phyloP scores from a whole-genome alignment of 768 basidiomycete genomes.

The Amanita phalloides region DNA sequence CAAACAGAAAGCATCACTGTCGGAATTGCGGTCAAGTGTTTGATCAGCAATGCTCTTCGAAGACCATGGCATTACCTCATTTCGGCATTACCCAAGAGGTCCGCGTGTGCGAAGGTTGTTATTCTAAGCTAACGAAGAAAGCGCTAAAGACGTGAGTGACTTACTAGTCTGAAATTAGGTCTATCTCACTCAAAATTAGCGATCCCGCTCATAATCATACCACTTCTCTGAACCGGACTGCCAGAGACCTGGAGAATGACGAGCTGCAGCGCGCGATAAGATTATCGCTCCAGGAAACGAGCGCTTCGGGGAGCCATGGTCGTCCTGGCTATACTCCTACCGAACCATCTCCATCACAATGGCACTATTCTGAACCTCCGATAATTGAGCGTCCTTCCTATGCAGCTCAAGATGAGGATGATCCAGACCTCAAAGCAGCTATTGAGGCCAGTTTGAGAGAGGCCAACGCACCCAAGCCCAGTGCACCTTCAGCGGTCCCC shows the following conservation, averaged over 20 bases:
- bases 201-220: constrained; percentile 26
- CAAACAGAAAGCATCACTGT: constrained; percentile 97
- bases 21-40: constrained; percentile 97
- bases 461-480: constrained; percentile 64
- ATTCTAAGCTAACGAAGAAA: constrained; percentile 64
- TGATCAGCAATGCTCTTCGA: constrained; percentile 87
- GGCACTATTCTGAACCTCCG: constrained; percentile 64
- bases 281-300: constrained; percentile 75
- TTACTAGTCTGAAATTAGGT: neutral
- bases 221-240: constrained; percentile 41
- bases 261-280: constrained; percentile 93
- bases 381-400: constrained; percentile 47
- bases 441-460: constrained; percentile 95
- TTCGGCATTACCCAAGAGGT: constrained; percentile 91
- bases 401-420: constrained; percentile 57
- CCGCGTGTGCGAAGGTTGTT: constrained; percentile 87
- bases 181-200: constrained; percentile 2
- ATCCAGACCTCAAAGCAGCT: constrained; percentile 85
- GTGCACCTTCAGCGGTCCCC: constrained; percentile 52
- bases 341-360: constrained; percentile 43
- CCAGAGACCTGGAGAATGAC: constrained; percentile 63
- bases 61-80: constrained; percentile 76
- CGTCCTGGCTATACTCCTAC: constrained; percentile 62
- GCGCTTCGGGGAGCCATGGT: constrained; percentile 31
- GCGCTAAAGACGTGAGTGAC: constrained; percentile 38